Evolutionary conservation across 768 basidiomycete genomes (phyloP), one percentile per base, ranked within the genome.

Genomic region (Lepiota subincarnata): DNA sequence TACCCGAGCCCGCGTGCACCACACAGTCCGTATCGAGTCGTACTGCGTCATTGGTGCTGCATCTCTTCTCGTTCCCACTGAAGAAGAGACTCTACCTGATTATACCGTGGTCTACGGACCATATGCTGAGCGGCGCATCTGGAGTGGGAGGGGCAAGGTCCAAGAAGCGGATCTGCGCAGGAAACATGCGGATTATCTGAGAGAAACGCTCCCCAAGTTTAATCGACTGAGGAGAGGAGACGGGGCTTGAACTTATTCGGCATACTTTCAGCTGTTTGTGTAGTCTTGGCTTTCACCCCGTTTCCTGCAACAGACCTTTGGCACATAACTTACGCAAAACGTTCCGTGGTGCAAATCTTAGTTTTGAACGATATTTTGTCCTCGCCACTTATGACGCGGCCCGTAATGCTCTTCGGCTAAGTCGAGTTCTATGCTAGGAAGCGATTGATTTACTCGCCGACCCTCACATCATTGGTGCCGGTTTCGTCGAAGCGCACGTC

Each of bases 171-270:
- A 92, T 62, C 66, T 98, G 55, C 77, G 92, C 49, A 73, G 80
- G 41, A 98, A 98, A 64, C 95, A 98, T 61, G 82, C 85, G 3
- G 93, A 96, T 61, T 98, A 98, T 67, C 75, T 98, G 48, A 75
- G 85, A 39, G 96, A 98, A 66, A 93, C 93, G 85, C 62, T 93
- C 40, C 90, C 89, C 41, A 92, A 93, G 70, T 93, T 93, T 63
- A 92, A 93, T 66, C 71, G 90, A 46, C 63, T 91, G 53, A 70
- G 87, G 52, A 71, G 82, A 47, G 82, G 78, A 18, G 82, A 84
- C 57, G 81, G 78, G 28, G 69, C 72, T 48, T 81, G 62, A 69
- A 35, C 13, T 42, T 13, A 7, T 6, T 8, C 31, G 10, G 7
- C 31, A 31, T 31, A 31, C 31, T 11, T 11, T 31, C 31, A 31